Evolutionary conservation across 768 basidiomycete genomes (phyloP).

Genomic region (Macrocybe gigantea): DNA sequence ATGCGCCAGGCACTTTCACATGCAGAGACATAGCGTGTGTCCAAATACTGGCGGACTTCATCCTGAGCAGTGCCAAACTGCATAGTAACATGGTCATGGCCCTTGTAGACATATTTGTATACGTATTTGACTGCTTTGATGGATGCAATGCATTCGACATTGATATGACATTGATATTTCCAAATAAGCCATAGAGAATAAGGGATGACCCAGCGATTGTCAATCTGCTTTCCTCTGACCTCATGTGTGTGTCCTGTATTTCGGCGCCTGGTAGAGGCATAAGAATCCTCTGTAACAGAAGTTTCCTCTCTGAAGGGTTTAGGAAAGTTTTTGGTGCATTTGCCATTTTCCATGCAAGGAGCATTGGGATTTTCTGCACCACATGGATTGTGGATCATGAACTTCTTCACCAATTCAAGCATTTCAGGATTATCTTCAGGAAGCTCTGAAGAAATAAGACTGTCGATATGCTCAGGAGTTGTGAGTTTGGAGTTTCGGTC

Average conservation of each 20-base stretch:
- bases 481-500: conserved; percentile 20
- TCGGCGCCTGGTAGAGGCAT: conserved; percentile 28
- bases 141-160: conserved; percentile 35
- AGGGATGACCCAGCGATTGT: conserved; percentile 39
- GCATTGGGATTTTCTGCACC: conserved; percentile 17
- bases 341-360: conserved; percentile 34
- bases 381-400: conserved; percentile 39
- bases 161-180: conserved; percentile 41
- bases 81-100: conserved; percentile 32
- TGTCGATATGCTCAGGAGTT: conserved; percentile 30
- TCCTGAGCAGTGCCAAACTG: conserved; percentile 24
- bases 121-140: conserved; percentile 38
- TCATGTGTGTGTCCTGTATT: conserved; percentile 26
- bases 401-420: conserved; percentile 21
- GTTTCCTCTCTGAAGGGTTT: conserved; percentile 30
- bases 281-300: conserved; percentile 28
- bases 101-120: conserved; percentile 47
- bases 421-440: conserved; percentile 35
- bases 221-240: conserved; percentile 20
- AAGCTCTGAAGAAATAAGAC: conserved; percentile 28
- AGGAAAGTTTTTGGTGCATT: conserved; percentile 40
- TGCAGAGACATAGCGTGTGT: conserved; percentile 29
- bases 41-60: conserved; percentile 23
- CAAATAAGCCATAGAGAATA: conserved; percentile 28
- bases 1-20: conserved; percentile 24